These are phyloP conservation scores for Suhomyces faveliae DNA, from an alignment of 805 yeast genomes.

Conservation along the genomic window DNA sequence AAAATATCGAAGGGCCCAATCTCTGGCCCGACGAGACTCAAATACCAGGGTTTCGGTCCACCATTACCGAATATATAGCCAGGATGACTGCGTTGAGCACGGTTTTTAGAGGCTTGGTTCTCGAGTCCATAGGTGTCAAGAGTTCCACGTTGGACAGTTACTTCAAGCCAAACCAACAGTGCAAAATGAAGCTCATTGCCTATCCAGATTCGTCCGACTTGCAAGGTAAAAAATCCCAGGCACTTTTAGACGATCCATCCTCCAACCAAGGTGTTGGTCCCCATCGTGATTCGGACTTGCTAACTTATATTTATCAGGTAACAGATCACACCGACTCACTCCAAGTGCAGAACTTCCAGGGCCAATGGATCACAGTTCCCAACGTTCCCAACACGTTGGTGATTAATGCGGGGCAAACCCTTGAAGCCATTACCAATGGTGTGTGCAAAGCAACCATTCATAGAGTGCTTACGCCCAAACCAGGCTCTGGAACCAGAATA, in stretches of 20 bases:
- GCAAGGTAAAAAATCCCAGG: conserved; percentile 19
- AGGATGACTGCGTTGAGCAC: conserved; percentile 46
- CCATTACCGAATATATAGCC: conserved; percentile 41
- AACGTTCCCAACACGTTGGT: conserved; percentile 50
- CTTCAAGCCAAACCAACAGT: conserved; percentile 52
- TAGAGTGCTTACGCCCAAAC: conserved; percentile 46
- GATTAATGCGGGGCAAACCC: conserved; percentile 59
- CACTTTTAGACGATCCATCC: conserved; percentile 27
- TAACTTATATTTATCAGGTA: conserved; percentile 62
- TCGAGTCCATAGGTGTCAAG: conserved; percentile 55
- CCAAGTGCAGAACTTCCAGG: conserved; percentile 55
- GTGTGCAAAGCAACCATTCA: conserved; percentile 61
- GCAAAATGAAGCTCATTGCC: conserved; percentile 53
- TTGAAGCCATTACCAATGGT: conserved; percentile 59
- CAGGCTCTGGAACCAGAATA: conserved; percentile 39
- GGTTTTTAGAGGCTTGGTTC: conserved; percentile 45
- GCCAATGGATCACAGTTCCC: conserved; percentile 56
- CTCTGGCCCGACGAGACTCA: conserved; percentile 46
- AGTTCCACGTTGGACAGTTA: conserved; percentile 44
- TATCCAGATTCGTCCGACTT: conserved; percentile 48
- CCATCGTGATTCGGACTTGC: conserved; percentile 63
- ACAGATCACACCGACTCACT: conserved; percentile 47
- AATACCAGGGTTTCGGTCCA: conserved; percentile 45
- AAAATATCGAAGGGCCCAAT: conserved; percentile 57
- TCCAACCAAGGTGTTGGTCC: conserved; percentile 58